Conservation (phyloP, 305 asterid species). For the Plantago rigida region DNA sequence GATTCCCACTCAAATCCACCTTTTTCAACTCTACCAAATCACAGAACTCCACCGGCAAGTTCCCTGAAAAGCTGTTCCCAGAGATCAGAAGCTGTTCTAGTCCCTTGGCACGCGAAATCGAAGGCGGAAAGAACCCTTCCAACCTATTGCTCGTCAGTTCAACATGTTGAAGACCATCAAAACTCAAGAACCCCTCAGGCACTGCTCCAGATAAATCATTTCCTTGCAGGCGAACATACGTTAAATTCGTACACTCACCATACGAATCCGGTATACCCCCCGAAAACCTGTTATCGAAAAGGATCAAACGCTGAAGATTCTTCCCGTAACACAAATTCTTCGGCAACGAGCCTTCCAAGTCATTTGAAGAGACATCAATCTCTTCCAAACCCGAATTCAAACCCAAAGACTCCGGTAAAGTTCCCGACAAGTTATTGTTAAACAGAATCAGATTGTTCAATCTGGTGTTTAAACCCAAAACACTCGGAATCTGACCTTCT, state of each 20-base stretch:
- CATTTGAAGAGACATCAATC: slow-evolving; percentile 60
- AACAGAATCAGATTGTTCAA: slow-evolving; percentile 43
- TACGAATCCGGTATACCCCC: slow-evolving; percentile 59
- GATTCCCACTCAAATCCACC: slow-evolving; percentile 45
- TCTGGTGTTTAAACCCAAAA: slow-evolving; percentile 35
- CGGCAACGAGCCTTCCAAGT: slow-evolving; percentile 61
- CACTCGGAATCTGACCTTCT: slow-evolving; percentile 54
- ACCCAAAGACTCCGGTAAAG: slow-evolving; percentile 51
- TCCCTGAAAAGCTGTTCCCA: slow-evolving; percentile 49
- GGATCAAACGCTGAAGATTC: slow-evolving; percentile 34
- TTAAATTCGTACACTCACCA: slow-evolving; percentile 53
- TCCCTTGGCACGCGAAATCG: slow-evolving; percentile 38
- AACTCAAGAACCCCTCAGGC: slow-evolving; percentile 56
- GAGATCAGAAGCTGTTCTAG: slow-evolving; percentile 38
- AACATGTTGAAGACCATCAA: slow-evolving; percentile 34
- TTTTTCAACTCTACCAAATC: slow-evolving; percentile 34
- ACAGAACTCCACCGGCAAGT: slow-evolving; percentile 48
- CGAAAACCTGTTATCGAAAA: slow-evolving; percentile 53
- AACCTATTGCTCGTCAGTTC: slow-evolving; percentile 44
- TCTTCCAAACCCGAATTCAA: slow-evolving; percentile 45
- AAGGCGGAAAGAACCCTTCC: slow-evolving; percentile 47
- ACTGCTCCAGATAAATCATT: slow-evolving; percentile 48
- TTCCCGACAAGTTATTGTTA: slow-evolving; percentile 57
- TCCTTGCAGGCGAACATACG: slow-evolving; percentile 39
- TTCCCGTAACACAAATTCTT: slow-evolving; percentile 44